These are phyloP conservation scores for Purpureocillium takamizusanense DNA, from an alignment of 2,329 filamentous ascomycete genomes.

Conservation along the genomic window DNA sequence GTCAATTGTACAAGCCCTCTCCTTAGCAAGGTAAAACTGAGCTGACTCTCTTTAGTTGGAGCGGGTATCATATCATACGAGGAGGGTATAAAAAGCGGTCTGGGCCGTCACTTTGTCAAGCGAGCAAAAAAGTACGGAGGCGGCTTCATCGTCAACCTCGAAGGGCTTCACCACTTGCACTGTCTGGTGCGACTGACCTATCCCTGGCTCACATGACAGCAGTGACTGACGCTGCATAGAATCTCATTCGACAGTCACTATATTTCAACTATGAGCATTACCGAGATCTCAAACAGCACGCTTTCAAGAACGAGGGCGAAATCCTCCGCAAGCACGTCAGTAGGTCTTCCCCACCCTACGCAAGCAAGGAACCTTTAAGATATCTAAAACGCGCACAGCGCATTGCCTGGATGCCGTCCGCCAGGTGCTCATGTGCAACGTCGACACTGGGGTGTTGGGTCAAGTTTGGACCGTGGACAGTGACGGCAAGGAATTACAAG, in stretches of 20 bases:
- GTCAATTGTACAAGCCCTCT: constrained; percentile 29
- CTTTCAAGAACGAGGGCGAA: constrained; percentile 45
- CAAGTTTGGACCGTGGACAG: constrained; percentile 48
- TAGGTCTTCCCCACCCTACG: too few relatives aligned
- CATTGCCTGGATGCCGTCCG: constrained; percentile 54
- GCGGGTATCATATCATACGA: constrained; percentile 38
- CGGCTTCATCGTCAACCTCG: constrained; percentile 48
- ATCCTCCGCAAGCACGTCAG: constrained; percentile 48
- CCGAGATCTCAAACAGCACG: constrained; percentile 34
- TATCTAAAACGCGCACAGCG: constrained; percentile 4
- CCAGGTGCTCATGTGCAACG: constrained; percentile 54
- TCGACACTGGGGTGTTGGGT: constrained; percentile 50
- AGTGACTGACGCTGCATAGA: constrained; percentile 20
- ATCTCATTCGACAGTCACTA: constrained; percentile 47
- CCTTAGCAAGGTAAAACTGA: background rate
- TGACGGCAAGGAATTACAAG: constrained; percentile 28
- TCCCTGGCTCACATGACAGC: background rate
- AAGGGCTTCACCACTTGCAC: constrained; percentile 47
- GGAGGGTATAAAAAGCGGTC: constrained; percentile 39
- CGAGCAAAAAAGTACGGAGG: constrained; percentile 46
- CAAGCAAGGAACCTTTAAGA: background rate
- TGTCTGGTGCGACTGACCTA: constrained; percentile 35
- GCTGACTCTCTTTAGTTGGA: constrained; percentile 22
- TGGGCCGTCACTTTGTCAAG: constrained; percentile 46
- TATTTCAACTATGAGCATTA: constrained; percentile 55